These are phyloP conservation scores for Luvunga scandens DNA, from an alignment of 345 rosid genomes.

Conservation along the genomic window DNA sequence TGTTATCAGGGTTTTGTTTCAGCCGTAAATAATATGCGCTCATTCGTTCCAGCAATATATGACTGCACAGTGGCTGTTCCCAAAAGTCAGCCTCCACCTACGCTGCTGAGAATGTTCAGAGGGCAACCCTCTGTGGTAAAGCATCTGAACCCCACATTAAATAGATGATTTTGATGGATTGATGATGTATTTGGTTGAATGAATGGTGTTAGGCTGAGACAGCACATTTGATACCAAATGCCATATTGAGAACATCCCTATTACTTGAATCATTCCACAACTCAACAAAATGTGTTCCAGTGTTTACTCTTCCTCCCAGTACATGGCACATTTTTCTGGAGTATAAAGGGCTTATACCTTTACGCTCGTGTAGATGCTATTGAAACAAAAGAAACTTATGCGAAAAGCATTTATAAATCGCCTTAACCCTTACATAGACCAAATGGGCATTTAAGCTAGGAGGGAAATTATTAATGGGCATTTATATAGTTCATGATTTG, in stretches of 20 bases:
- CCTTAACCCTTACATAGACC: no score
- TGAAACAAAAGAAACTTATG: background rate
- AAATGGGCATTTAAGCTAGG: no score
- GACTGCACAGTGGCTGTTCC: constrained; percentile 81
- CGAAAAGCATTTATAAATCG: background rate
- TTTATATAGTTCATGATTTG: no score
- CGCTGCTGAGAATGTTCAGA: constrained; percentile 73
- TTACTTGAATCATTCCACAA: background rate
- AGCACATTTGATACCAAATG: constrained; percentile 23
- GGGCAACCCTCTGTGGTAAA: constrained; percentile 92
- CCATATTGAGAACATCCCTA: background rate
- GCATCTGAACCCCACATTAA: background rate
- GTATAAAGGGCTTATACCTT: no score
- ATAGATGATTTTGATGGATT: background rate
- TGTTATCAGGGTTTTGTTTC: constrained; percentile 88
- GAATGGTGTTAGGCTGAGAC: background rate
- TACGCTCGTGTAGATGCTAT: no score
- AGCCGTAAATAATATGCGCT: constrained; percentile 89
- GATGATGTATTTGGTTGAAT: background rate
- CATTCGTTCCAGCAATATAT: constrained; percentile 93
- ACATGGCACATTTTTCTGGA: background rate
- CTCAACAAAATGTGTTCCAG: background rate
- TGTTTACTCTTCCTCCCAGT: background rate
- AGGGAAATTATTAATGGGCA: no score
- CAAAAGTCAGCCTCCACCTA: constrained; percentile 72